Evolutionary conservation across 1,139 yeast species (phyloP).

Genomic region (Diutina sp.): DNA sequence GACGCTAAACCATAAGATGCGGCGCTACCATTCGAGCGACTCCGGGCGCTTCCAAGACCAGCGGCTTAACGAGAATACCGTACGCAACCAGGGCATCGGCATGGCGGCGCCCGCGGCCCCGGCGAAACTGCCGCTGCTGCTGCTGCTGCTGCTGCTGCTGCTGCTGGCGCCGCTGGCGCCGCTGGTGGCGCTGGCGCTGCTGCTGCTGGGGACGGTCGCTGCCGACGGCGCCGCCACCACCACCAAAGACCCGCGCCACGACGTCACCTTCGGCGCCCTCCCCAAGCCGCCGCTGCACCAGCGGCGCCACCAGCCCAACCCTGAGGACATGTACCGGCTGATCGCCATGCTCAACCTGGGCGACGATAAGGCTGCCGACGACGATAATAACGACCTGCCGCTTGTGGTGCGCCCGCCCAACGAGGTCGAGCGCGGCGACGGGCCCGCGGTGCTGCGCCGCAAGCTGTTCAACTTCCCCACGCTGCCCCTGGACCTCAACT

Average conservation of each 20-base stretch:
- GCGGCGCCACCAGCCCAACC: conserved; percentile 44
- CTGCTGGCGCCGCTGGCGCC: conserved; percentile 5
- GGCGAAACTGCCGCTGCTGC: not conserved
- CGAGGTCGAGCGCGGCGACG: conserved; percentile 33
- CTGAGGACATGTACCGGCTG: conserved; percentile 75
- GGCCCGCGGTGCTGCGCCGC: conserved; percentile 4
- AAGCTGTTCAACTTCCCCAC: not conserved
- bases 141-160: not conserved
- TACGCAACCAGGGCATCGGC: conserved; percentile 24
- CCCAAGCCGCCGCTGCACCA: conserved; percentile 20
- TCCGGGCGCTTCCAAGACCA: conserved; percentile 5
- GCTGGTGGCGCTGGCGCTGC: not conserved
- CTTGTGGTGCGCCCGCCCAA: conserved; percentile 70
- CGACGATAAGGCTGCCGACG: conserved; percentile 17
- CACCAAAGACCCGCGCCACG: conserved; percentile 8
- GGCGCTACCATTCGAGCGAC: conserved; percentile 60
- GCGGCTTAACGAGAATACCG: conserved; percentile 20
- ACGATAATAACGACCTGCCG: conserved; percentile 64
- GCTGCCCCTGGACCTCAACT: not conserved
- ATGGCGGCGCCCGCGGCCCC: conserved; percentile 3
- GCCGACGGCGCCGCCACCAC: conserved; percentile 4
- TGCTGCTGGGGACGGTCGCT: not conserved
- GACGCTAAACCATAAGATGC: conserved; percentile 62
- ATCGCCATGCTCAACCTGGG: conserved; percentile 58
- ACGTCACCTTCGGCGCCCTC: conserved; percentile 26